Evolutionary conservation across 225 moss, liverwort and hornwort species (phyloP).

Genomic region (Polytrichum commune): DNA sequence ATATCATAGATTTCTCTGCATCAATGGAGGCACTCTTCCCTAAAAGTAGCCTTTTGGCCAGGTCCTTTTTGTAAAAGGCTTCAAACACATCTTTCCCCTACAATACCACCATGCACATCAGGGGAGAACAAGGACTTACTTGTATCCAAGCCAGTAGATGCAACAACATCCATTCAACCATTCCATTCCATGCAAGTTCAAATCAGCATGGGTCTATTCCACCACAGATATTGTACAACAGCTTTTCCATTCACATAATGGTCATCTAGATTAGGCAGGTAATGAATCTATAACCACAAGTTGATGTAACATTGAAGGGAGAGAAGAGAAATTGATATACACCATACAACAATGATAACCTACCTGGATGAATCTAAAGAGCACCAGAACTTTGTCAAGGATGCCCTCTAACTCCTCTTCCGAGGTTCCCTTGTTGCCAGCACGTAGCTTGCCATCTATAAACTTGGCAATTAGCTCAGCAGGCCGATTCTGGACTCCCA

Average conservation of each 20-base stretch:
- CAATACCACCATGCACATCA: slow-evolving; percentile 10
- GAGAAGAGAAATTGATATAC: background rate
- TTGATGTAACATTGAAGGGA: too few species aligned
- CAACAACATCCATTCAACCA: too few species aligned
- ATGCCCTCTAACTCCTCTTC: slow-evolving; percentile 98
- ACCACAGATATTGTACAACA: too few species aligned
- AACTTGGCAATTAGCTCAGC: slow-evolving; percentile 98
- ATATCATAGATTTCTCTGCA: slow-evolving; percentile 99
- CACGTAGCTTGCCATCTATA: slow-evolving; percentile 96
- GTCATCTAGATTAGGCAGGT: too few species aligned
- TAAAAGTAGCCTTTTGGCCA: slow-evolving; percentile 92
- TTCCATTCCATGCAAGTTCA: too few species aligned
- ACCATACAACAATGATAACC: slow-evolving; percentile 2
- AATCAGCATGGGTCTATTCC: too few species aligned
- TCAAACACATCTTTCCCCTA: slow-evolving; percentile 99
- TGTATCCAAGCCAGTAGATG: too few species aligned
- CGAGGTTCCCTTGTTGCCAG: slow-evolving; percentile 97
- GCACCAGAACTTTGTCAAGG: slow-evolving; percentile 98
- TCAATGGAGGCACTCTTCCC: slow-evolving; percentile 99
- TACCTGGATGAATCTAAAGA: slow-evolving; percentile 99
- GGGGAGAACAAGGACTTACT: background rate
- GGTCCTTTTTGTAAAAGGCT: slow-evolving; percentile 96
- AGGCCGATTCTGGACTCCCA: slow-evolving; percentile 79
- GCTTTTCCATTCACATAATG: too few species aligned
- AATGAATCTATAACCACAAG: too few species aligned